Evolutionary conservation across 1,139 yeast species (phyloP).

Genomic region (Hanseniaspora uvarum): DNA sequence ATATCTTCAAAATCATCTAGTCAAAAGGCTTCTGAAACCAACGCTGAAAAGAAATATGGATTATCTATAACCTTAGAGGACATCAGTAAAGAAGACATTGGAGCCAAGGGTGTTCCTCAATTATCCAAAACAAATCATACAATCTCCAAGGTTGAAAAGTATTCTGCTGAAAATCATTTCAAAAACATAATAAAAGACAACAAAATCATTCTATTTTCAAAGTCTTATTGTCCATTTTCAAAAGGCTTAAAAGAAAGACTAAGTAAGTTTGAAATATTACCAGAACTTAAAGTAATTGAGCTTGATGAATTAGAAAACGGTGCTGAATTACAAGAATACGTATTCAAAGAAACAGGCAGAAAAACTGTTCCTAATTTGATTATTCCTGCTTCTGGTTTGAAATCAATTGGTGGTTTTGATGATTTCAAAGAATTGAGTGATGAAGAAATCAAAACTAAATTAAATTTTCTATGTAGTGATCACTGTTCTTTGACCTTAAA

Average conservation of each 20-base stretch:
- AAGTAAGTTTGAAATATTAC: constrained; percentile 54
- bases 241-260: constrained; percentile 58
- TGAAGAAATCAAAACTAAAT: constrained; percentile 20
- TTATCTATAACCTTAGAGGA: not conserved
- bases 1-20: not conserved
- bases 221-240: constrained; percentile 67
- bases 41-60: not conserved
- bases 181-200: constrained; percentile 47
- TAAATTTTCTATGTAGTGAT: not conserved
- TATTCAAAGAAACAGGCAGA: constrained; percentile 50
- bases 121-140: not conserved
- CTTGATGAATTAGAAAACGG: constrained; percentile 71
- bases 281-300: constrained; percentile 66
- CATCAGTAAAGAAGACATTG: not conserved
- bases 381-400: constrained; percentile 39
- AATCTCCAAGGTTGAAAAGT: not conserved
- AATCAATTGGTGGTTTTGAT: constrained; percentile 68
- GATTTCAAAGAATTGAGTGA: constrained; percentile 56
- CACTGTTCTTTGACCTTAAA: not conserved
- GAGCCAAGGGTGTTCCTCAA: constrained; percentile 12
- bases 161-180: constrained; percentile 52
- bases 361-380: constrained; percentile 64
- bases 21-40: not conserved
- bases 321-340: constrained; percentile 47
- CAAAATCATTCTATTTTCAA: constrained; percentile 66